Evolutionary conservation across 116 monocot species (phyloP), one percentile per base, ranked within the genome.

Genomic region (Dioscorea cayenensis): DNA sequence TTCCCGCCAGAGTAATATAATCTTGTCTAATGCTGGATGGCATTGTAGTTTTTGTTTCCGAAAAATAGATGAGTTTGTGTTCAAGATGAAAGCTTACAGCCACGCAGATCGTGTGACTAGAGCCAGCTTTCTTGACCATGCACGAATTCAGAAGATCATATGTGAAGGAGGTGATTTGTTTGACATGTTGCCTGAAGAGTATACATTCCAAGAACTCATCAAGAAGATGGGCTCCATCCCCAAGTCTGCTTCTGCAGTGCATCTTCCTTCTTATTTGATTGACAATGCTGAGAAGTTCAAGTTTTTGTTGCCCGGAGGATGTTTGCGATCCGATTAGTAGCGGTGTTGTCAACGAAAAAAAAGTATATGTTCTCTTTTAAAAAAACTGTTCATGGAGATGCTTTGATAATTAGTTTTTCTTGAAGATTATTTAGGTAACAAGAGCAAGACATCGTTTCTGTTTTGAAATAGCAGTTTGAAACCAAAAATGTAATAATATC

Each of bases 41-140:
- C 97, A 99, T 38, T 99, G 97, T 65, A 99, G 94, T 76, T 99
- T 99, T 73, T 99, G 97, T 72, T 99, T 99, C 76, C 71, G 90
- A 14, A 69, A 13, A 3, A 71, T 93, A 1, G 81, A 87, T 2
- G 89, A 94, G 25, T 86, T 99, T 59, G 80, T 82, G 27, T 90
- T 94, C 66, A 99, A 99, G 88, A 99, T 94, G 97, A 86, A 17
- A 10, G 86, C 94, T 3, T 99, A 99, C 60, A 99, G 94, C 72
- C 97, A 99, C 64, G 94, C 94, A 0, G 97, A 99, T 67, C 78
- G 93, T 10, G 90, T 93, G 43, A 76, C 67, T 55, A n/a, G 70
- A 14, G 2, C 25, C 2, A 79, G 69, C 37, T 86, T 80, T 62
- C 62, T 97, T 10, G 75, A 90, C 29, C 69, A 67, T 17, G 20